Conservation (phyloP, 495 filamentous ascomycete genomes). For the Lasiosphaeriaceae sp. region DNA sequence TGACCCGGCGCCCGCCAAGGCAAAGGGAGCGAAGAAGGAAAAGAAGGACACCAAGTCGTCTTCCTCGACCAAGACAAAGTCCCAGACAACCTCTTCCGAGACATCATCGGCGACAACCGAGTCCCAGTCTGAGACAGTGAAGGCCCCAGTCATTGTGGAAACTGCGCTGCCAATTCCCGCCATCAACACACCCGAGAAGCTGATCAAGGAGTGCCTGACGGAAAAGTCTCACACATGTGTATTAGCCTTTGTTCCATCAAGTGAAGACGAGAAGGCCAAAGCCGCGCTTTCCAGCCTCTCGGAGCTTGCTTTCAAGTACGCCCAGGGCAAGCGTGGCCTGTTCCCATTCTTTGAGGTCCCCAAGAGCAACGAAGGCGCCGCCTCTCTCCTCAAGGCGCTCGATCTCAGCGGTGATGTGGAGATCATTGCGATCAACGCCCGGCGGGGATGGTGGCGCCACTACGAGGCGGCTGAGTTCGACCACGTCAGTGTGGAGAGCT, state of each 20-base stretch:
- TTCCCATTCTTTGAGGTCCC: conserved; percentile 82
- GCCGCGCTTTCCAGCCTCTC: conserved; percentile 64
- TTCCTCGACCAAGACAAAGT: conserved; percentile 38
- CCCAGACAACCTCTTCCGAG: conserved; percentile 37
- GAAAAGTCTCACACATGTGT: conserved; percentile 80
- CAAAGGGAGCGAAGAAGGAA: conserved; percentile 50
- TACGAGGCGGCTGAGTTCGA: conserved; percentile 58
- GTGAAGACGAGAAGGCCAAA: conserved; percentile 49
- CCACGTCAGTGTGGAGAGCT: conserved; percentile 63
- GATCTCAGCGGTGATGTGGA: conserved; percentile 56
- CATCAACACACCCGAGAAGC: conserved; percentile 46
- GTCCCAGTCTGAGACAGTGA: conserved; percentile 31
- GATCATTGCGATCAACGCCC: conserved; percentile 77
- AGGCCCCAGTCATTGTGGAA: conserved; percentile 44
- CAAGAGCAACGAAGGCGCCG: conserved; percentile 53
- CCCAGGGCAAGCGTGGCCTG: conserved; percentile 56
- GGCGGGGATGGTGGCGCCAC: conserved; percentile 78
- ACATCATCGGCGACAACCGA: conserved; percentile 30
- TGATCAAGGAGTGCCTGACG: conserved; percentile 68
- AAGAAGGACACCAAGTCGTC: conserved; percentile 12
- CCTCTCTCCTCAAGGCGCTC: conserved; percentile 56
- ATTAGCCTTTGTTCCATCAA: conserved; percentile 66
- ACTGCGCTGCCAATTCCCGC: conserved; percentile 51
- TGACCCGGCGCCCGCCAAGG: conserved; percentile 51
- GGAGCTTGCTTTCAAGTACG: conserved; percentile 70